Evolutionary conservation across 495 filamentous ascomycete species (phyloP), one percentile per base, ranked within the genome.

Genomic region (Aspergillus homomorphus): DNA sequence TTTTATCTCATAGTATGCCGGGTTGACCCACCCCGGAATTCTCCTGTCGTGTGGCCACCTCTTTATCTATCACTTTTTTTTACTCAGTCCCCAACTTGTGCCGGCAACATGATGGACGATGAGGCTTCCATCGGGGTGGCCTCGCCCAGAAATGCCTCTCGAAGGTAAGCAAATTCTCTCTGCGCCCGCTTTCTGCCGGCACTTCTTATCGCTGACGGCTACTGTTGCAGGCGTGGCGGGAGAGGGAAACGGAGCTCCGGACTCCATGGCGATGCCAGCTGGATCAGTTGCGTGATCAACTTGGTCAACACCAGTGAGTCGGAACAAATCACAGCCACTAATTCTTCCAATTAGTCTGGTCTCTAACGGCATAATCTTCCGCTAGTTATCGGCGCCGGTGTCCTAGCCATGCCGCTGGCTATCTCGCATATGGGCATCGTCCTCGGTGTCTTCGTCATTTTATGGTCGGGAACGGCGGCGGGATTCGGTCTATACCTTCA

Each of bases 401-500:
- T 95, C 1, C 84, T 98, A 18, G 92, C 92, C 19, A 97, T 96
- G 92, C 93, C 93, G 14, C 84, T 88, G 4, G 95, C 92, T 10
- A 85, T 98, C 72, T 91, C 90, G 10, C 89, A 96, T 61, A 96
- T 97, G 78, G 95, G 86, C 58, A 90, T 98, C 60, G 66, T 87
- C 19, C 81, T 96, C 22, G 94, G 94, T 19, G 77, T 87, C 26
- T 69, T 92, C 53, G 85, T 98, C 4, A 92, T 98, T 30, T 44
- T 96, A 26, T 98, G 95, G 91, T 92, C 92, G 18, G 94, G 89
- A 19, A 65, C 88, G 12, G 92, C 89, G 12, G 89, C 92, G 30
- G 93, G 89, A 22, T 96, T 98, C 62, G 94, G 95, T 12, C 80
- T 98, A 18, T 98, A 98, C 63, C 87, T 98, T 16, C 94, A 98